Evolutionary conservation across 1,139 yeast genomes (phyloP).

Genomic region (Candida buenavistaensis): DNA sequence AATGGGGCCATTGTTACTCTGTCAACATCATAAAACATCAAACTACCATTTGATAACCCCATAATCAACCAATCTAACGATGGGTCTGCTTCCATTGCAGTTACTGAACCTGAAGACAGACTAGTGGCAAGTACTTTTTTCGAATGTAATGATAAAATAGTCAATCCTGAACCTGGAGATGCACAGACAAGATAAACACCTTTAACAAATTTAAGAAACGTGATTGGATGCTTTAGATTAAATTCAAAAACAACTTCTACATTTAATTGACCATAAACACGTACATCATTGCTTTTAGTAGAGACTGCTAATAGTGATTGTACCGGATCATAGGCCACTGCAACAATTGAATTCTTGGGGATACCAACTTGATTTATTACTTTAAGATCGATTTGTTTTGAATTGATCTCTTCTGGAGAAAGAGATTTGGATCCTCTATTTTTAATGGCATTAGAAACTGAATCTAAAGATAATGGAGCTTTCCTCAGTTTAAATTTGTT

Average conservation of each 20-base stretch:
- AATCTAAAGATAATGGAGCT: conserved; percentile 48
- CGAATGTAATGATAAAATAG: conserved; percentile 68
- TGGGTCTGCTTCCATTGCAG: conserved; percentile 76
- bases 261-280: conserved; percentile 81
- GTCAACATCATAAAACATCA: conserved; percentile 81
- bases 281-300: conserved; percentile 66
- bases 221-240: conserved; percentile 52
- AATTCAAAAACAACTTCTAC: conserved; percentile 72
- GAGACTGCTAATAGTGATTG: conserved; percentile 85
- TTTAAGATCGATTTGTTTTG: conserved; percentile 37
- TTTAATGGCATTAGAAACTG: conserved; percentile 55
- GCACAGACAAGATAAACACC: conserved; percentile 75
- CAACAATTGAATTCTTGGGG: conserved; percentile 46
- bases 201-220: conserved; percentile 63
- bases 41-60: conserved; percentile 77
- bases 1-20: conserved; percentile 66
- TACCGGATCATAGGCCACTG: conserved; percentile 81
- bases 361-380: conserved; percentile 39
- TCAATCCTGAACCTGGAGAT: conserved; percentile 47
- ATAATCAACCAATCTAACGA: conserved; percentile 82
- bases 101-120: conserved; percentile 64
- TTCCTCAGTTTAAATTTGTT: conserved; percentile 45
- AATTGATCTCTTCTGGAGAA: conserved; percentile 40
- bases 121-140: conserved; percentile 57
- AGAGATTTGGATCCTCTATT: conserved; percentile 41